Evolutionary conservation across 495 filamentous ascomycete species (phyloP).

Genomic region (Parmelia sp.): DNA sequence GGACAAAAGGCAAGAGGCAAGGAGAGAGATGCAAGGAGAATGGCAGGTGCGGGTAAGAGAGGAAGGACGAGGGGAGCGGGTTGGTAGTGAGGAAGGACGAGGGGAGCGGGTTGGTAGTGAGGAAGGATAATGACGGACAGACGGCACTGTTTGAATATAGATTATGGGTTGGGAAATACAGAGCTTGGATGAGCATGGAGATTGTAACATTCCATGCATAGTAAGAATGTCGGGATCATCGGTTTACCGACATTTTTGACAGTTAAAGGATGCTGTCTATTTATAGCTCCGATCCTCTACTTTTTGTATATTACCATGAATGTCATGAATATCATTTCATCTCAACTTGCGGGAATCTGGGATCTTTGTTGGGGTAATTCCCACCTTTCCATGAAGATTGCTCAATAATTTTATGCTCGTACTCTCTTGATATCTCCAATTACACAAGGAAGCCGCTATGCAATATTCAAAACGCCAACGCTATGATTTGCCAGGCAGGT

Average conservation of each 20-base stretch:
- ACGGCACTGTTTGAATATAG: neutral
- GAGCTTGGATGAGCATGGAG: neutral
- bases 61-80: slow-evolving; percentile 29
- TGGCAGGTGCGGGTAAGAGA: slow-evolving; percentile 24
- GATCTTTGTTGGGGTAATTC: no score
- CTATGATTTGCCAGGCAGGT: slow-evolving; percentile 19
- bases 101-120: slow-evolving; percentile 28
- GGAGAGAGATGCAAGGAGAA: slow-evolving; percentile 24
- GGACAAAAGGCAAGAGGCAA: slow-evolving; percentile 23
- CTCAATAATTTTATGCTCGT: neutral
- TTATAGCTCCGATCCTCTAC: no score
- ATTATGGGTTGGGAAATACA: neutral
- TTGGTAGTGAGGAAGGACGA: slow-evolving; percentile 30
- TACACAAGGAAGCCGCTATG: neutral
- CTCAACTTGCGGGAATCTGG: no score
- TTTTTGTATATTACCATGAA: no score
- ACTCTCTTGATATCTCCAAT: neutral
- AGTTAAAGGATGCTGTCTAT: no score
- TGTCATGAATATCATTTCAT: no score
- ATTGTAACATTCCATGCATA: no score
- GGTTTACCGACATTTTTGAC: no score
- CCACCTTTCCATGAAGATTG: neutral
- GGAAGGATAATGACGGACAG: neutral
- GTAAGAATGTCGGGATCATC: no score
- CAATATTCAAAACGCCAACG: slow-evolving; percentile 21